Percentiles rank a stretch among this genome's conserved stretches.
Evolutionary conservation across 2,329 filamentous ascomycete genomes (phyloP).

Genomic region (Dryadomyces quercus-mongolicae): DNA sequence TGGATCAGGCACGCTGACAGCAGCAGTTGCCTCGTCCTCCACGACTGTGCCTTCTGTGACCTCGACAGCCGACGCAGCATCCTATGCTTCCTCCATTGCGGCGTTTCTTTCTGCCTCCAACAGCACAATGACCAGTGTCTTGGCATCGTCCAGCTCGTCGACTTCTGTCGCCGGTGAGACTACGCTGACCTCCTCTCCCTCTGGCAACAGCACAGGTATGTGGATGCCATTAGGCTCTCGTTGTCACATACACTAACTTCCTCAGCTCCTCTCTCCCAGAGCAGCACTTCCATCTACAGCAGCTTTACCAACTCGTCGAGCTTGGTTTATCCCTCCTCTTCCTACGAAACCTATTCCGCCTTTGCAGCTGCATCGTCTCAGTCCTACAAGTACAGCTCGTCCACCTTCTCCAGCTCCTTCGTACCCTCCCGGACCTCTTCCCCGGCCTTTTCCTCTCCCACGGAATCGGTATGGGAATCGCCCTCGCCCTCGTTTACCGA

Average conservation of each 20-base stretch:
- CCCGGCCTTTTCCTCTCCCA: neutral
- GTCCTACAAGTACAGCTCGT: constrained; percentile 9
- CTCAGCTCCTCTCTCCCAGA: neutral
- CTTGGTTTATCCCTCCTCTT: constrained; percentile 4
- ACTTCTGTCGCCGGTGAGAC: no score
- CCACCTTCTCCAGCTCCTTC: constrained; percentile 13
- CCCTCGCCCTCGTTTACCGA: constrained; percentile 3
- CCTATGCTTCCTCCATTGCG: no score
- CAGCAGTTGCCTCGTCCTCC: no score
- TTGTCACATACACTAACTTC: neutral
- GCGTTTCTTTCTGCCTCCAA: no score
- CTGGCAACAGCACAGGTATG: neutral
- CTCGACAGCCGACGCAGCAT: no score
- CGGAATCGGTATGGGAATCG: neutral
- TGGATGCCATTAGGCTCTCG: no score
- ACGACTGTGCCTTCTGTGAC: no score
- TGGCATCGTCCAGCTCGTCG: no score
- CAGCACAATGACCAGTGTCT: neutral
- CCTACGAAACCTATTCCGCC: constrained; percentile 2
- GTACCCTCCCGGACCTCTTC: constrained; percentile 12
- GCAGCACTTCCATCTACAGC: neutral
- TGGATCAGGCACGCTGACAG: no score
- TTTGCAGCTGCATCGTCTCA: constrained; percentile 1
- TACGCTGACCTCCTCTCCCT: no score
- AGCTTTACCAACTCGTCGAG: constrained; percentile 1